These are phyloP conservation scores for Aphanocladium album DNA, from an alignment of 2,329 filamentous ascomycete species.

Conservation along the genomic window DNA sequence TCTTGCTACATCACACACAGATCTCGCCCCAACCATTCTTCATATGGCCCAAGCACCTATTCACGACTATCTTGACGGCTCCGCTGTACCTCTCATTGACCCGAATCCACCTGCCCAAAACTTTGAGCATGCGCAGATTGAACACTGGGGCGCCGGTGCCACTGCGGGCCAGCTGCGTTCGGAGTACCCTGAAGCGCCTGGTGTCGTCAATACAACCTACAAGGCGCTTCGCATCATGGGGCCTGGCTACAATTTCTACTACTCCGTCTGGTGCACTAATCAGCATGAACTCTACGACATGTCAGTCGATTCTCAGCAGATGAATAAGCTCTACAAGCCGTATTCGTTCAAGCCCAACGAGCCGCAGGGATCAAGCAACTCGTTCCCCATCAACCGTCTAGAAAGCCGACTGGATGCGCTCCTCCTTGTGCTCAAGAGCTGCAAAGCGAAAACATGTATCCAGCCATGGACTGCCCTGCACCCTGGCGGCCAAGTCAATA, in stretches of 20 bases:
- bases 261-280: slow-evolving; percentile 64
- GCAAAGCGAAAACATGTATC: not conserved
- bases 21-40: slow-evolving; percentile 52
- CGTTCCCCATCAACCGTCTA: not conserved
- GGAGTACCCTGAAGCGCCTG: not conserved
- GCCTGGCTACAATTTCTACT: slow-evolving; percentile 55
- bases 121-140: not conserved
- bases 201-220: slow-evolving; percentile 39
- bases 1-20: slow-evolving; percentile 55
- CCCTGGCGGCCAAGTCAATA: not conserved
- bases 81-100: not conserved
- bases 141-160: not conserved
- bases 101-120: not conserved
- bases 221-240: slow-evolving; percentile 53
- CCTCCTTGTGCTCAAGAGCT: not conserved
- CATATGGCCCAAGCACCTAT: slow-evolving; percentile 9
- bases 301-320: slow-evolving; percentile 32
- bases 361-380: not conserved
- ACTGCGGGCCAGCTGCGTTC: not conserved
- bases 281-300: slow-evolving; percentile 64
- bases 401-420: not conserved
- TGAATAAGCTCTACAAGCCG: not conserved
- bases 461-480: not conserved
- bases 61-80: not conserved
- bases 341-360: not conserved